Evolutionary conservation across 1,139 yeast species (phyloP).

Genomic region (Geotrichum europaeum): DNA sequence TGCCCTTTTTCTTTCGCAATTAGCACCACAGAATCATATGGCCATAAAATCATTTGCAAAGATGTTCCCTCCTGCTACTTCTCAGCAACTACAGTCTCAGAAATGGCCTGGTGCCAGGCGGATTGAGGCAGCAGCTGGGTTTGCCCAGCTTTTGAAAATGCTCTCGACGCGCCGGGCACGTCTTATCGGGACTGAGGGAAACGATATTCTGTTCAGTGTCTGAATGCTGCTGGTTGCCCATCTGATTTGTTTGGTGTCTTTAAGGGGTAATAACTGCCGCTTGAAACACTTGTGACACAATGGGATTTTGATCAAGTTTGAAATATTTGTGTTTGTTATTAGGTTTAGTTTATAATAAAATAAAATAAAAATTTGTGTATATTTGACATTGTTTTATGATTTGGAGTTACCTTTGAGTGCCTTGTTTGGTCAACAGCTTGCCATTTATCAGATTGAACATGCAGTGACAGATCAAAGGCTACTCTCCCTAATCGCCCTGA

Average conservation of each 20-base stretch:
- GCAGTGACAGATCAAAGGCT: too few relatives aligned
- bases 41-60: background rate
- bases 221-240: background rate
- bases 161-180: background rate
- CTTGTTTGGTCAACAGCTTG: too few relatives aligned
- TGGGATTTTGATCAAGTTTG: background rate
- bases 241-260: background rate
- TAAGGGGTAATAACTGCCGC: background rate
- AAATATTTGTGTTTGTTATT: too few relatives aligned
- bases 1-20: background rate
- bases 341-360: too few relatives aligned
- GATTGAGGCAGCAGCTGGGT: conserved; percentile 5
- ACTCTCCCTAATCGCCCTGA: too few relatives aligned
- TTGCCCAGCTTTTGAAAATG: conserved; percentile 3
- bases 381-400: too few relatives aligned
- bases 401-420: too few relatives aligned
- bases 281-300: background rate
- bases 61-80: background rate
- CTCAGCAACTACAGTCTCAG: background rate
- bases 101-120: background rate
- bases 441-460: too few relatives aligned
- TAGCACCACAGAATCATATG: background rate
- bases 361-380: too few relatives aligned
- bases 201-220: background rate
- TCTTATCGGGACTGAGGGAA: background rate